Evolutionary conservation across 345 rosid species (phyloP).

Genomic region (Hibiscus trionum): DNA sequence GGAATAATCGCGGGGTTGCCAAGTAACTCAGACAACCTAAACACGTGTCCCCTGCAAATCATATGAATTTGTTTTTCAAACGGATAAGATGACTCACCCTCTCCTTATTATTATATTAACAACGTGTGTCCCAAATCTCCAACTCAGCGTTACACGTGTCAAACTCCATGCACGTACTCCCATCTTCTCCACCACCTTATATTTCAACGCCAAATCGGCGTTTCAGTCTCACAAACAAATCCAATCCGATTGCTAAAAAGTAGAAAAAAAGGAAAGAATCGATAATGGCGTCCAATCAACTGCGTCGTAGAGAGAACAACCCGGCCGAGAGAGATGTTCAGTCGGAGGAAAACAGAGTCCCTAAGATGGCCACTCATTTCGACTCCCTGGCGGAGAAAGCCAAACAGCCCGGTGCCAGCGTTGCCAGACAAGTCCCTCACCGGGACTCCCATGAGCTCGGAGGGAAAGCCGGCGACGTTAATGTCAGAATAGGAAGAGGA

Average conservation of each 20-base stretch:
- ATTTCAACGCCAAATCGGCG: neutral
- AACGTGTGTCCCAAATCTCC: neutral
- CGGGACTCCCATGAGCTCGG: constrained; percentile 6
- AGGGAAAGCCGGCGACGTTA: neutral
- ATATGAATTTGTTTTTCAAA: neutral
- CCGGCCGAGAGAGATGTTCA: constrained; percentile 33
- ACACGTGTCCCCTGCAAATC: neutral
- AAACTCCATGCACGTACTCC: neutral
- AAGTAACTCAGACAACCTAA: neutral
- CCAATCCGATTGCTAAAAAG: neutral
- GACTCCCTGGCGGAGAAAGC: constrained; percentile 35
- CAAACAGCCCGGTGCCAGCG: neutral
- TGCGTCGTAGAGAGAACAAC: constrained; percentile 32
- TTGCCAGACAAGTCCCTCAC: neutral
- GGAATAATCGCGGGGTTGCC: neutral
- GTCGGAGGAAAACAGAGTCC: constrained; percentile 51
- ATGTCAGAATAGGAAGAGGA: neutral
- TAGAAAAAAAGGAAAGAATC: neutral
- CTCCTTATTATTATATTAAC: neutral
- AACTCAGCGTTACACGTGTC: neutral
- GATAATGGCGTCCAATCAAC: constrained; percentile 63
- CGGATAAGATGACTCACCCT: neutral
- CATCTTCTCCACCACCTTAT: neutral
- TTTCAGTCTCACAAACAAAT: neutral
- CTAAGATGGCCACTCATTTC: constrained; percentile 54